phyloP scores from a whole-genome alignment of 306 rosid species.

The Mimosa pudica region DNA sequence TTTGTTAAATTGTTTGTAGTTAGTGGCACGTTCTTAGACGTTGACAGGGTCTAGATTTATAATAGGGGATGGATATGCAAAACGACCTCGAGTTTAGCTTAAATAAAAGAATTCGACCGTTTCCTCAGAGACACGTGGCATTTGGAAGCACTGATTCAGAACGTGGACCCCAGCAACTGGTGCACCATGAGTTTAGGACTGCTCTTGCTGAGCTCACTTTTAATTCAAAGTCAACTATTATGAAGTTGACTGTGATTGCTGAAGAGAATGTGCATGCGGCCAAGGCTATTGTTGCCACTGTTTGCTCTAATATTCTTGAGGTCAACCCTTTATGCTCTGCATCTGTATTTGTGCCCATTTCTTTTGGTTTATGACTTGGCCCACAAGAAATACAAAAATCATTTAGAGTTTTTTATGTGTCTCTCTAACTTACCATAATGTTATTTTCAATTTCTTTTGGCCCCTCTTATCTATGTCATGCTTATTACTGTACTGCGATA shows the following conservation, averaged over 20 bases:
- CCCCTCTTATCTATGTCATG: not conserved
- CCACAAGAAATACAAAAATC: not conserved
- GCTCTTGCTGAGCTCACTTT: slow-evolving; percentile 89
- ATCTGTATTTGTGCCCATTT: slow-evolving; percentile 45
- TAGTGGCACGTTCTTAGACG: not conserved
- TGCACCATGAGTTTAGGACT: slow-evolving; percentile 67
- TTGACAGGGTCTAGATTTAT: slow-evolving; percentile 40
- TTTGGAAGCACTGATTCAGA: slow-evolving; percentile 50
- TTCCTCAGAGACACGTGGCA: slow-evolving; percentile 53
- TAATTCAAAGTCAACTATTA: slow-evolving; percentile 88
- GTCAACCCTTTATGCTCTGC: slow-evolving; percentile 74
- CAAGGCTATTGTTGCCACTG: slow-evolving; percentile 61
- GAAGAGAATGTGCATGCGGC: slow-evolving; percentile 74
- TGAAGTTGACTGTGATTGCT: slow-evolving; percentile 86
- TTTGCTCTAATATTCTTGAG: slow-evolving; percentile 84
- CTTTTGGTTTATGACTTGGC: slow-evolving; percentile 33
- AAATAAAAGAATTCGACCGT: slow-evolving; percentile 52
- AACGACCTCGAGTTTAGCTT: slow-evolving; percentile 53
- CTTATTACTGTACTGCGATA: not conserved
- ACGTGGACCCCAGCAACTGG: slow-evolving; percentile 68
- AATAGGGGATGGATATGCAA: slow-evolving; percentile 46
- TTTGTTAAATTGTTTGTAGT: too few relatives aligned
- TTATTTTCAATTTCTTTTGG: not conserved
- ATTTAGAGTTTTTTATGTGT: not conserved
- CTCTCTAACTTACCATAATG: not conserved